These are phyloP conservation scores for Akanthomyces lecanii DNA, from an alignment of 2,329 filamentous ascomycete species.

Conservation along the genomic window DNA sequence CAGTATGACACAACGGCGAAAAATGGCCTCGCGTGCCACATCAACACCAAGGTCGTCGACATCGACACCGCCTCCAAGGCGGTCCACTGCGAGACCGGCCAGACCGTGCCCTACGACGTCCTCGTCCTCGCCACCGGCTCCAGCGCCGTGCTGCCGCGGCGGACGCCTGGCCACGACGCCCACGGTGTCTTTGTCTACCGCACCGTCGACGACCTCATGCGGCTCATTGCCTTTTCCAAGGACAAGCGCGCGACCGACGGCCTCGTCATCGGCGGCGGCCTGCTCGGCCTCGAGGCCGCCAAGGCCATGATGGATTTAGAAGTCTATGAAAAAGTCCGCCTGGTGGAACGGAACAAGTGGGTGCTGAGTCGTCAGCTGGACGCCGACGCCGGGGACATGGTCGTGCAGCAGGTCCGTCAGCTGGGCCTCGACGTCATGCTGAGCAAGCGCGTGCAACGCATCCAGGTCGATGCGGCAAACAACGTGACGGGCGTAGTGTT, in stretches of 20 bases:
- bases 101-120: slow-evolving; percentile 64
- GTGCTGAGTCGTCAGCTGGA: slow-evolving; percentile 80
- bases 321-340: slow-evolving; percentile 66
- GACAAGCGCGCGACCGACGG: slow-evolving; percentile 64
- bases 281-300: slow-evolving; percentile 82
- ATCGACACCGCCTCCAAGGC: slow-evolving; percentile 42
- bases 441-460: slow-evolving; percentile 68
- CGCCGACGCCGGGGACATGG: slow-evolving; percentile 72
- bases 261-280: slow-evolving; percentile 75
- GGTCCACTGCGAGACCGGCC: slow-evolving; percentile 16
- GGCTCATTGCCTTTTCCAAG: slow-evolving; percentile 67
- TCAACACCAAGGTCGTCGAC: slow-evolving; percentile 66
- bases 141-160: slow-evolving; percentile 63
- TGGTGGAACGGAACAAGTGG: slow-evolving; percentile 81
- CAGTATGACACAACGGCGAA: slow-evolving; percentile 65
- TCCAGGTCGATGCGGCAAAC: slow-evolving; percentile 64
- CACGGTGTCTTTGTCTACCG: slow-evolving; percentile 87
- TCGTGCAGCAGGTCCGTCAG: slow-evolving; percentile 74
- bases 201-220: slow-evolving; percentile 11
- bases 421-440: slow-evolving; percentile 77
- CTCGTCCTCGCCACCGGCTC: slow-evolving; percentile 78
- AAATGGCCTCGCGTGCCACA: slow-evolving; percentile 66
- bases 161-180: slow-evolving; percentile 73
- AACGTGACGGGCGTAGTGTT: slow-evolving; percentile 71
- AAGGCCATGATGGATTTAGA: slow-evolving; percentile 88